A percentile compares a stretch with the other conserved stretches of the same genome.
Conservation (phyloP, 768 basidiomycete genomes). For the Auricularia sp. region DNA sequence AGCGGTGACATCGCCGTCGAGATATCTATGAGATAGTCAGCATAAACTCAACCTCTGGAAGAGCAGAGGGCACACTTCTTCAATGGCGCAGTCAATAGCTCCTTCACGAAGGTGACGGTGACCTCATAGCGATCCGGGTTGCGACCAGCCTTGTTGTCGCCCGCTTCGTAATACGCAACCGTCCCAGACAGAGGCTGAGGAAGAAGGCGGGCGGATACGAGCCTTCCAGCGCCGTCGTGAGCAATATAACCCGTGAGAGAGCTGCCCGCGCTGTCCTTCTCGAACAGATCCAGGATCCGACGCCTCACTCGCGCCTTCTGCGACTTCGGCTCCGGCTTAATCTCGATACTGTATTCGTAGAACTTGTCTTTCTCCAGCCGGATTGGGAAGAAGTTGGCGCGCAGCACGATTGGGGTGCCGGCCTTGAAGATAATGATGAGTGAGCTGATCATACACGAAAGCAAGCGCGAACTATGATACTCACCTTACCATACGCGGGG, state of each 20-base stretch:
- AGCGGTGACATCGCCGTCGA: conserved; percentile 45
- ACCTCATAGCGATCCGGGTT: background rate
- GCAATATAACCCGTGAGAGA: conserved; percentile 33
- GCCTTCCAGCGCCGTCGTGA: conserved; percentile 37
- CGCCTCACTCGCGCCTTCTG: conserved; percentile 26
- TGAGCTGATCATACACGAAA: background rate
- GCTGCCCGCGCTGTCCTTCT: conserved; percentile 23
- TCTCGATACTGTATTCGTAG: conserved; percentile 48
- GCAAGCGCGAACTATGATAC: background rate
- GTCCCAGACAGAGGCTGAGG: conserved; percentile 24
- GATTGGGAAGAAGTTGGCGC: conserved; percentile 56
- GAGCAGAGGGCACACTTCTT: background rate
- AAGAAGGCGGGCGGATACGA: conserved; percentile 31
- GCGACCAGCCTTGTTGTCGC: background rate
- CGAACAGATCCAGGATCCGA: conserved; percentile 48
- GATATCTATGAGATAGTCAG: conserved; percentile 30
- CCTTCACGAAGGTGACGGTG: background rate
- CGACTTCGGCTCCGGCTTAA: conserved; percentile 34
- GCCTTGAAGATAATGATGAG: background rate
- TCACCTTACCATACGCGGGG: conserved; percentile 44
- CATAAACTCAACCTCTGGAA: no score
- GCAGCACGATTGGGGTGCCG: conserved; percentile 37
- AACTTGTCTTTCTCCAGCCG: conserved; percentile 30
- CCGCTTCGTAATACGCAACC: background rate
- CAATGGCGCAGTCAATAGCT: background rate